Evolutionary conservation across 1,139 yeast species (phyloP), one percentile per base, ranked within the genome.

Genomic region (Debaryomyces udenii): DNA sequence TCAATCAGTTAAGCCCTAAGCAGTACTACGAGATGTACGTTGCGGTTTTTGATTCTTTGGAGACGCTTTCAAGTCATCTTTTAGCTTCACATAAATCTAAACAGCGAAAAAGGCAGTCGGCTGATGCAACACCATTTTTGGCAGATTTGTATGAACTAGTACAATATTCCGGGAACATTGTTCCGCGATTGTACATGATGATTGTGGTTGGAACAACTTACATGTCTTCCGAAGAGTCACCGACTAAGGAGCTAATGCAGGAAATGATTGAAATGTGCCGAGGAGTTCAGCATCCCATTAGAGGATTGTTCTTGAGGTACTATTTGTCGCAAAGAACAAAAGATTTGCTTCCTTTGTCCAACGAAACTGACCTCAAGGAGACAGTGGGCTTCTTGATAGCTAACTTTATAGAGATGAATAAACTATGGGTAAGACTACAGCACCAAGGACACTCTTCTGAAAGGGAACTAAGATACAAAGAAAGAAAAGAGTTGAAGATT

Each of bases 181-280:
- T 93, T 11, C 99, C 99, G 3, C 74, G 99, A 44, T 70, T 93
- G 42, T 93, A 94, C 60, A 74, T 94, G 67, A 90, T 93, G 98
- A 86, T 93, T 36, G 93, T 95, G 2, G 93, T 93, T 9, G 99
- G 99, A 9, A 83, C 96, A 1, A 87, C 90, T 2, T 90, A 86
- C 64, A 83, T 91, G 84, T 69, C 85, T 4, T 74, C 85, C 6
- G 78, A 83, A 3, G 90, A 83, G 43, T 84, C 96, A 0, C 96
- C 97, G 0, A 76, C 80, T 20, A 80, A 81, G 58, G 98, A 91
- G 52, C 85, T 94, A 43, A 80, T 93, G 82, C 88, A 86, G 59
- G 99, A 93, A 59, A 85, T 94, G 96, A 84, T 93, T 60, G 99
- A 94, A 62, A 93, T 93, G 99, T 86, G 96, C 50, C 78, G 96